Base-by-base conservation (phyloP, 805 yeast species). In the Saccharomyces paradoxus region DNA sequence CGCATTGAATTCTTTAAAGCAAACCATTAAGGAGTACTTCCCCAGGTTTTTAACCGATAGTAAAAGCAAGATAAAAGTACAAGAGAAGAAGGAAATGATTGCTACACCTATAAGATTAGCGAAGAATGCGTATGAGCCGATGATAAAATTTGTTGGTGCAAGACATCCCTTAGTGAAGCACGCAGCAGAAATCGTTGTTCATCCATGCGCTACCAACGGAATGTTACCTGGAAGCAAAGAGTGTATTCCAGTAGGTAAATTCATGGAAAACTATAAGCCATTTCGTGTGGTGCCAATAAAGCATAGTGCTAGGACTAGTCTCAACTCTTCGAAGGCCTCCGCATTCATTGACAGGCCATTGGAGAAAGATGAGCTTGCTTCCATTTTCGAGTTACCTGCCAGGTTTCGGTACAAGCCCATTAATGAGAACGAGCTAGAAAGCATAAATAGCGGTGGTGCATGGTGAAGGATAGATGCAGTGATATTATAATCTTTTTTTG, bases 71-170 rank as follows among this genome's bases (percentile, higher is more conserved):
- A 37, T 37, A 37, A 9, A 37, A 37, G 44, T 17, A 37, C 46
- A 32, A 22, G 37, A 48, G 22, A 49, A 53, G 17, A 31, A 28
- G 17, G 48, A 54, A 26, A 73, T 72, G 75, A 73, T 72, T 53
- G 61, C 66, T 30, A 61, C 74, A 7, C 56, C 53, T n/a, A 53
- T 52, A 1, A 61, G 53, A 49, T 50, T 66, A 41, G 64, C 67
- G 29, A 55, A 59, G 58, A 37, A 24, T 37, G 55, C 59, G 28
- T 78, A 81, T 66, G 75, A 78, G 26, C 97, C 96, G 14, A 75
- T 83, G 69, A 92, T 92, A 73, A 86, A 85, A 66, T 92, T 92
- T 67, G 80, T 89, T 49, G 97, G 97, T 46, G 90, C 90, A 49
- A 85, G 89, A 50, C 89, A 84, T 68, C 66, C 75, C 30, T 68